Evolutionary conservation across 2,329 filamentous ascomycete species (phyloP).

Genomic region (Colletotrichum graminicola): DNA sequence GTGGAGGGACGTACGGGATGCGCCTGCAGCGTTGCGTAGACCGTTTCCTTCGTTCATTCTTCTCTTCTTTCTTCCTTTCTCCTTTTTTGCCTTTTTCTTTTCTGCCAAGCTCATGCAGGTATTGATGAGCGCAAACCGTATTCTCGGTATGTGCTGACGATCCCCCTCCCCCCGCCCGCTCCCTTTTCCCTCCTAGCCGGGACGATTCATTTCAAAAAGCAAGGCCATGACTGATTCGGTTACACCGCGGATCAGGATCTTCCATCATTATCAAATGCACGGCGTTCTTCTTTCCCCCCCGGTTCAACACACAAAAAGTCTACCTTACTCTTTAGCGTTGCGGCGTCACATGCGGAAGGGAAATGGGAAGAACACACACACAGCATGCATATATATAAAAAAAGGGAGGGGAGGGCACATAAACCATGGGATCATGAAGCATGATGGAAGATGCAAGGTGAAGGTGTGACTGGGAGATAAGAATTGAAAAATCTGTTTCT

Average conservation of each 20-base stretch:
- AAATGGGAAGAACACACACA: not conserved
- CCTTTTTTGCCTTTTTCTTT: too few species aligned
- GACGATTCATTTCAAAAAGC: not conserved
- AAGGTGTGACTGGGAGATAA: too few species aligned
- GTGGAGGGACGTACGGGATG: slow-evolving; percentile 28
- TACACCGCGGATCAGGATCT: not conserved
- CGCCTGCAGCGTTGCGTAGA: slow-evolving; percentile 31
- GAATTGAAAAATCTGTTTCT: too few species aligned
- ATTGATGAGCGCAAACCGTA: not conserved
- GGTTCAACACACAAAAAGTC: not conserved
- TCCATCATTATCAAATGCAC: not conserved
- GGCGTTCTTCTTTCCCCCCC: not conserved
- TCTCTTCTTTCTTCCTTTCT: too few species aligned
- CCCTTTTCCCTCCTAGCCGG: too few species aligned
- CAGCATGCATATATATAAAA: not conserved
- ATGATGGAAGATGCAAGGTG: not conserved
- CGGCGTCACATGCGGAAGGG: too few species aligned
- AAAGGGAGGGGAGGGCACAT: too few species aligned
- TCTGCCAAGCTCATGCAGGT: too few species aligned
- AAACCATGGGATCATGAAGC: not conserved
- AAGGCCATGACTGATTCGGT: not conserved
- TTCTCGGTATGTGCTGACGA: not conserved
- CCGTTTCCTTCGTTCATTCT: too few species aligned
- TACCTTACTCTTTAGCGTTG: not conserved
- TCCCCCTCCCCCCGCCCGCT: not conserved